A percentile compares a stretch with the other conserved stretches of the same genome.
phyloP scores from a whole-genome alignment of 2,329 filamentous ascomycete species.

The Tolypocladium tropicale region DNA sequence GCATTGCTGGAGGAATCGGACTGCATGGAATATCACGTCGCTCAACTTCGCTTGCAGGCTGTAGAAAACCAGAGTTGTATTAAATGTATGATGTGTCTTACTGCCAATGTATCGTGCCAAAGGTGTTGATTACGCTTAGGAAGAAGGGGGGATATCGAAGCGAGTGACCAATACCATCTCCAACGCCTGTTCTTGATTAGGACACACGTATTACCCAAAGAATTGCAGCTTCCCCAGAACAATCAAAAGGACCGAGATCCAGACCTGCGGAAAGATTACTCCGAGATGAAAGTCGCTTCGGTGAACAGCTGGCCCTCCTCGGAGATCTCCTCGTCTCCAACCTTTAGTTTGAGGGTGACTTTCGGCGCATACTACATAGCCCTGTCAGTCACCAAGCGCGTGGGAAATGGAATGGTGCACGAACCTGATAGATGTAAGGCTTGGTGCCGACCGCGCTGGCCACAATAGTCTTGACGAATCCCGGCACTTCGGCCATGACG shows the following conservation, averaged over 20 bases:
- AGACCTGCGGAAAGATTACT: conserved; percentile 13
- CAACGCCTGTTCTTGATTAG: conserved; percentile 11
- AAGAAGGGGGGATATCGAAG: conserved; percentile 8
- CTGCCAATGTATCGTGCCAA: not conserved
- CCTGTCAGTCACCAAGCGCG: not conserved
- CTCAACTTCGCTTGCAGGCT: not conserved
- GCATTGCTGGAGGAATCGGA: no score
- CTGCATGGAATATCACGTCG: no score
- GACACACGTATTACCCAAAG: conserved; percentile 9
- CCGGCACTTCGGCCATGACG: conserved; percentile 92
- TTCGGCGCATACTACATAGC: conserved; percentile 56
- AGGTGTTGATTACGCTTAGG: conserved; percentile 2
- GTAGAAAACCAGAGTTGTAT: not conserved
- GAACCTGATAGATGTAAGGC: conserved; percentile 94
- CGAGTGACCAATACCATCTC: conserved; percentile 14
- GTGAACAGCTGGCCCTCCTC: conserved; percentile 75
- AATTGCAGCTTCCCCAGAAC: conserved; percentile 1
- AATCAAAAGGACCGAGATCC: not conserved
- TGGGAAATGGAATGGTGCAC: conserved; percentile 14
- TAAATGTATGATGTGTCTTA: not conserved
- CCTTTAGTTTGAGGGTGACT: conserved; percentile 69
- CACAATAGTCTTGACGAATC: conserved; percentile 90
- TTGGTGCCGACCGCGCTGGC: conserved; percentile 81
- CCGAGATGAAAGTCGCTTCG: conserved; percentile 95
- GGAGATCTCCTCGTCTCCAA: conserved; percentile 66